Evolutionary conservation across 2,329 filamentous ascomycete genomes (phyloP).

Genomic region (Allantophomopsis cytisporea): DNA sequence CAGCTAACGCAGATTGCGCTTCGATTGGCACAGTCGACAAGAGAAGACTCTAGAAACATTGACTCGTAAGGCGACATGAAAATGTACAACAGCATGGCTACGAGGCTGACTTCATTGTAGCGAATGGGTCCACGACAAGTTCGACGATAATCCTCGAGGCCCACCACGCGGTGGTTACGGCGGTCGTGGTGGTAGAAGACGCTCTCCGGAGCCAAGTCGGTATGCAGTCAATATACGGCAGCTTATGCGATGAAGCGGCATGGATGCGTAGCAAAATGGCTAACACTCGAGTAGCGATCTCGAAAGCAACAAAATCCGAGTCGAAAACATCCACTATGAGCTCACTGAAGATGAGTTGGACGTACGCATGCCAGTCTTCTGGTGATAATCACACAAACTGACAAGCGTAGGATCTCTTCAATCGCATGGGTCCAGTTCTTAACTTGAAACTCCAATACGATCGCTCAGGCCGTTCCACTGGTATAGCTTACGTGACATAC

Average conservation of each 20-base stretch:
- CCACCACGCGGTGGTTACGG: constrained; percentile 5
- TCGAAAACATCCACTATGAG: constrained; percentile 89
- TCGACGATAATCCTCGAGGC: constrained; percentile 43
- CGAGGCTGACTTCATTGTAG: constrained; percentile 24
- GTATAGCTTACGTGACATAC: constrained; percentile 75
- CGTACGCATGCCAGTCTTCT: constrained; percentile 28
- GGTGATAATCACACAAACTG: not conserved
- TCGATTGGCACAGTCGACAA: constrained; percentile 37
- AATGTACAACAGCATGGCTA: too few species aligned
- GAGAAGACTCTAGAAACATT: constrained; percentile 50
- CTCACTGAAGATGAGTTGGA: constrained; percentile 73
- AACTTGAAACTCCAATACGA: constrained; percentile 69
- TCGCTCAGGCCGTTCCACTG: constrained; percentile 76
- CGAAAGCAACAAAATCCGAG: constrained; percentile 57
- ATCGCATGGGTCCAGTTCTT: constrained; percentile 57
- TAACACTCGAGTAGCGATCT: constrained; percentile 26
- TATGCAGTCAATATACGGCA: constrained; percentile 4
- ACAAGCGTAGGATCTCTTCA: constrained; percentile 57
- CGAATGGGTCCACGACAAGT: constrained; percentile 92
- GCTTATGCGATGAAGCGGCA: too few species aligned
- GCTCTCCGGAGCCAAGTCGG: constrained; percentile 15
- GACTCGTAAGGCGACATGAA: constrained; percentile 44
- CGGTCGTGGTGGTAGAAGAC: constrained; percentile 13
- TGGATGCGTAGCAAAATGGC: not conserved
- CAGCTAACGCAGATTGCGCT: too few species aligned